Base-by-base conservation (phyloP, 495 filamentous ascomycete genomes). In the Xylaria grammica region DNA sequence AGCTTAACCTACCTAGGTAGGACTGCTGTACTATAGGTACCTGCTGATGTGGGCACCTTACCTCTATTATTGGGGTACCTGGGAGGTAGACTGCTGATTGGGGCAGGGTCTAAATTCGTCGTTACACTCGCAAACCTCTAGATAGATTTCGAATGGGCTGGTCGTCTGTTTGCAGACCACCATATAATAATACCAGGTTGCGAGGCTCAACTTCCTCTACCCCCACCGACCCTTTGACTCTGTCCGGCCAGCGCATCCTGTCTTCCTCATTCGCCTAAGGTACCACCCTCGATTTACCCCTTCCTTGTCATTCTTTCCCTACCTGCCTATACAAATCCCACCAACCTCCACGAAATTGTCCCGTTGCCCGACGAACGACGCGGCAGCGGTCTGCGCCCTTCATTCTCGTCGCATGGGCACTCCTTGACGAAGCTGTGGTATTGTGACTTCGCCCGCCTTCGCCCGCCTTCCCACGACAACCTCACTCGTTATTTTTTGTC, bases 201-300 rank as follows among this genome's bases (percentile, higher is more conserved):
- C 38, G 64, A 61, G 64, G 63, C 46, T 60, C 54, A 42, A 51
- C 52, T 27, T 64, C 45, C 45, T 51, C 30, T 53, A 40, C 61
- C 61, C 61, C 46, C 36, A 45, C 46, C 36, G 30, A 60, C 24
- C 17, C 45, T 22, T 15, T 32, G 48, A 54, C 38, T 27, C 60
- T 30, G 20, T 38, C 60, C 30, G n/a, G 48, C 60, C 60, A 32
- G 60, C 42, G 40, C 29, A 44, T 20, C 13, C 30, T 40, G 15
- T 20, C 20, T 19, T 10, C 58, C 40, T 19, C 34, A 26, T 46
- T 44, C 42, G 15, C 36, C 8, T 34, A 5, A 27, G 17, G 20
- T 10, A 26, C 4, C 32, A n/a, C 20, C 52, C 52, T 42, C 51
- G 19, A 20, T 24, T n/a, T 17, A 24, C 27, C 17, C 10, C 17